These are phyloP conservation scores for Ganoderma multipileum DNA, from an alignment of 1,284 basidiomycete genomes.

Conservation along the genomic window DNA sequence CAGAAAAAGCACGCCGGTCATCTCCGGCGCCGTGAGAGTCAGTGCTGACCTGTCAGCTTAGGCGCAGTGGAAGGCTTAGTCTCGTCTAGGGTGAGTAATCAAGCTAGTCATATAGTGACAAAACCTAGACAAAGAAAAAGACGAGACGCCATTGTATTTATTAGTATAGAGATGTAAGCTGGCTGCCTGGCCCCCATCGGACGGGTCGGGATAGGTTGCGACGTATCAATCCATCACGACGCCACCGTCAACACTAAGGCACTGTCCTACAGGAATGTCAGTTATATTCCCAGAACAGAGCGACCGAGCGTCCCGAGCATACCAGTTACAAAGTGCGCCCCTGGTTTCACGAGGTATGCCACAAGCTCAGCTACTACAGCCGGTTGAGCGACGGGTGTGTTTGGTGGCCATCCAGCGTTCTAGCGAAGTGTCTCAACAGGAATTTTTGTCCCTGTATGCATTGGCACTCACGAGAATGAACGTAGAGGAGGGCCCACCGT, in stretches of 20 bases:
- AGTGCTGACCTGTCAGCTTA: too few relatives aligned
- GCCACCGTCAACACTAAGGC: constrained; percentile 33
- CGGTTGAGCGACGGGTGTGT: constrained; percentile 22
- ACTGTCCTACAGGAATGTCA: constrained; percentile 30
- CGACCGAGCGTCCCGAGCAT: too few relatives aligned
- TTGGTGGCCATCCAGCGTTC: constrained; percentile 21
- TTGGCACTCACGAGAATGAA: background rate
- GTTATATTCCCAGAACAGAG: background rate
- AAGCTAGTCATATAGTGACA: background rate
- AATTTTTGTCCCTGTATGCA: background rate
- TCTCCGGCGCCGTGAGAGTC: too few relatives aligned
- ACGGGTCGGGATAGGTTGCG: background rate
- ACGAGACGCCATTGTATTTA: background rate
- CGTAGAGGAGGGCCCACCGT: constrained; percentile 20
- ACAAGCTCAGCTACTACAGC: constrained; percentile 32
- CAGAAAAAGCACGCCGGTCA: too few relatives aligned
- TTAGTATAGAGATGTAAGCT: background rate
- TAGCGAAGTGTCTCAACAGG: constrained; percentile 6
- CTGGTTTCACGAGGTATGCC: constrained; percentile 34
- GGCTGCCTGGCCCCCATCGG: background rate
- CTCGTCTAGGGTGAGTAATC: background rate
- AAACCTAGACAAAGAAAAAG: background rate
- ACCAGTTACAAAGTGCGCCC: constrained; percentile 36
- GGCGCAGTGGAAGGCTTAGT: too few relatives aligned
- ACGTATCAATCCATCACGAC: constrained; percentile 26